Evolutionary conservation across 1,284 basidiomycete species (phyloP).

Genomic region (Psilocybe mexicana): DNA sequence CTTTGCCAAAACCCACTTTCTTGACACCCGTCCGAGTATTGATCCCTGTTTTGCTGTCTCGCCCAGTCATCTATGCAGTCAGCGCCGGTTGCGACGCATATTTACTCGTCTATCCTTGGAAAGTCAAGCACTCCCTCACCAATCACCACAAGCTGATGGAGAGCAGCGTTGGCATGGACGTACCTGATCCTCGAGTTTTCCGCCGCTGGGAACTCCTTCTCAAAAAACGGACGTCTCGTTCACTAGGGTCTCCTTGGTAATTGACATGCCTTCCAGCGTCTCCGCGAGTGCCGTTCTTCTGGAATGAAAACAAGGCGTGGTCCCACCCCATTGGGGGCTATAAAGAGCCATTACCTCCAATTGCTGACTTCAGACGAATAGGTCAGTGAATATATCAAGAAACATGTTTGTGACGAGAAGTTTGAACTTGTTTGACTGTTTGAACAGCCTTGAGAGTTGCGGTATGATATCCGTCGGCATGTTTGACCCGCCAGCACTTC

Average conservation of each 20-base stretch:
- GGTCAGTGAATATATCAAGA: background rate
- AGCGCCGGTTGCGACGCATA: slow-evolving; percentile 9
- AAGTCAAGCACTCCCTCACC: background rate
- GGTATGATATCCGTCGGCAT: background rate
- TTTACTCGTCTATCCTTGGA: background rate
- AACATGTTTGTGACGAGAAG: background rate
- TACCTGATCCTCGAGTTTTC: background rate
- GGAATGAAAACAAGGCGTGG: background rate
- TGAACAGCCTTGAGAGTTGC: background rate
- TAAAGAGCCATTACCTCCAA: background rate
- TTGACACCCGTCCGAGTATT: background rate
- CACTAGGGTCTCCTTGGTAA: slow-evolving; percentile 8
- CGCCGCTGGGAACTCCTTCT: background rate
- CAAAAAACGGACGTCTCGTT: background rate
- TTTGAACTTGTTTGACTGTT: background rate
- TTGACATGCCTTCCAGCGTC: slow-evolving; percentile 8
- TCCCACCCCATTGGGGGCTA: background rate
- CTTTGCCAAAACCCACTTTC: slow-evolving; percentile 7
- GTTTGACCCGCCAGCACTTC: too few relatives aligned
- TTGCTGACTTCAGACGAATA: too few relatives aligned
- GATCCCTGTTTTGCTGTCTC: slow-evolving; percentile 2
- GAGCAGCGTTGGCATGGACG: background rate
- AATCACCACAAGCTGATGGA: background rate
- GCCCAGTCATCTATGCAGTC: background rate
- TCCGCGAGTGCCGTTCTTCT: background rate